Conservation (phyloP, 2,329 filamentous ascomycete species). For the Arthrobotrys musiformis region DNA sequence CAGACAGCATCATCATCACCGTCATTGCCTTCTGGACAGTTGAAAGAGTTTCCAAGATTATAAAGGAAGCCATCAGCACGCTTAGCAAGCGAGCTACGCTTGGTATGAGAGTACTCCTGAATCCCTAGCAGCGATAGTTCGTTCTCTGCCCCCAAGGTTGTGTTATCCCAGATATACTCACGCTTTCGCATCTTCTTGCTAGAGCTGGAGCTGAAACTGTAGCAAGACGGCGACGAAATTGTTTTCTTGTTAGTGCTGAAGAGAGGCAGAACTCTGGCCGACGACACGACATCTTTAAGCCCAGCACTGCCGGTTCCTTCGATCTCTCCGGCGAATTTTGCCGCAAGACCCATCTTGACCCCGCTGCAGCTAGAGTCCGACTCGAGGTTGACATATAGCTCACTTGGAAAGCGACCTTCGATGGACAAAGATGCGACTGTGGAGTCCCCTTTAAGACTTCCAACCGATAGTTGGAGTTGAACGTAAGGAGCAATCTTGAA, state of each 20-base stretch:
- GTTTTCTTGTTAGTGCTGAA: conserved; percentile 33
- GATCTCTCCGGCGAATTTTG: conserved; percentile 41
- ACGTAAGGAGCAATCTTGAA: conserved; percentile 36
- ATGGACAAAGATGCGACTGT: conserved; percentile 38
- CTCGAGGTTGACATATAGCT: conserved; percentile 28
- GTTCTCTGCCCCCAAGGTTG: conserved; percentile 43
- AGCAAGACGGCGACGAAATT: conserved; percentile 5
- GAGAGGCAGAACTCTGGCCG: conserved; percentile 28
- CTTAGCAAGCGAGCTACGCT: conserved; percentile 28
- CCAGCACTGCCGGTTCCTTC: conserved; percentile 24
- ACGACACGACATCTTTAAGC: conserved; percentile 36
- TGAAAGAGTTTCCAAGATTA: conserved; percentile 29
- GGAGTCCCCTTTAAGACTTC: conserved; percentile 22
- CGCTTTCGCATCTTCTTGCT: conserved; percentile 39
- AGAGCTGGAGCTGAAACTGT: conserved; percentile 24
- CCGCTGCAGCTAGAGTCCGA: conserved; percentile 34
- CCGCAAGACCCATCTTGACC: conserved; percentile 33
- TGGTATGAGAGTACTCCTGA: conserved; percentile 35
- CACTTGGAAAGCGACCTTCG: conserved; percentile 37
- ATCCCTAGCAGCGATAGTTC: conserved; percentile 32
- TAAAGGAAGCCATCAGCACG: conserved; percentile 32
- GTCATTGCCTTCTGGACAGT: conserved; percentile 8
- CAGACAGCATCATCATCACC: conserved; percentile 9
- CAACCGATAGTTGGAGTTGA: conserved; percentile 37
- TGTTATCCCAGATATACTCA: conserved; percentile 45